Evolutionary conservation across 495 filamentous ascomycete genomes (phyloP), one percentile per base, ranked within the genome.

Genomic region (Amphirosellinia nigrospora): DNA sequence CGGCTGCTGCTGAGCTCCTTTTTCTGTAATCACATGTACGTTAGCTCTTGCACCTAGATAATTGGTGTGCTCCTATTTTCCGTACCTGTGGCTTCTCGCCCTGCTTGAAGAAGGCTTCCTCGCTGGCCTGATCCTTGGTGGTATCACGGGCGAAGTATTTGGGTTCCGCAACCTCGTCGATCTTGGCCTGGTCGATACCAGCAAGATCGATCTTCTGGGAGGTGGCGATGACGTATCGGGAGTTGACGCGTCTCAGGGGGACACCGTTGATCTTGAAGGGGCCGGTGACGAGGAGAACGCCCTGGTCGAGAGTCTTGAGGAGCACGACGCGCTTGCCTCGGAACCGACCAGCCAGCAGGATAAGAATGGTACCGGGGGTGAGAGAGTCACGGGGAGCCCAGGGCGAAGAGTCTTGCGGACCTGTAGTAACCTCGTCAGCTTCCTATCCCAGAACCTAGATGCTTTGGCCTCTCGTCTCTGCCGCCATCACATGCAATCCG

Each of bases 191-290:
- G 84, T 97, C 93, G 78, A 98, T 83, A 80, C 93, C 93, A 76
- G 87, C 81, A 66, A 98, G 83, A 80, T 97, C 92, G 74, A 99
- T 88, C 82, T 90, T 92, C 77, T 90, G 90, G 78, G 91, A 96
- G 75, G 96, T 99, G 79, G 94, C 95, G 82, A 98, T 98, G 72
- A 99, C 96, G 85, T 98, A 99, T 88, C 96, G 91, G 77, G 95
- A 85, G 87, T 99, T 99, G 79, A 99, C 96, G 84, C 96, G 89
- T 82, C 96, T 91, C 78, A 99, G 91, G 71, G 96, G 96, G 71
- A 99, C 96, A 84, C 96, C 96, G 86, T 99, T 99, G 87, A 98
- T 91, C 91, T 97, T 98, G 91, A 98, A 99, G 79, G 96, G 96
- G 75, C 96, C 96, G 79, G 96, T 99, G 74, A 99, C 92, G 79